Conservation (phyloP, 1,139 yeast species). For the Petasospora rhodanensis region DNA sequence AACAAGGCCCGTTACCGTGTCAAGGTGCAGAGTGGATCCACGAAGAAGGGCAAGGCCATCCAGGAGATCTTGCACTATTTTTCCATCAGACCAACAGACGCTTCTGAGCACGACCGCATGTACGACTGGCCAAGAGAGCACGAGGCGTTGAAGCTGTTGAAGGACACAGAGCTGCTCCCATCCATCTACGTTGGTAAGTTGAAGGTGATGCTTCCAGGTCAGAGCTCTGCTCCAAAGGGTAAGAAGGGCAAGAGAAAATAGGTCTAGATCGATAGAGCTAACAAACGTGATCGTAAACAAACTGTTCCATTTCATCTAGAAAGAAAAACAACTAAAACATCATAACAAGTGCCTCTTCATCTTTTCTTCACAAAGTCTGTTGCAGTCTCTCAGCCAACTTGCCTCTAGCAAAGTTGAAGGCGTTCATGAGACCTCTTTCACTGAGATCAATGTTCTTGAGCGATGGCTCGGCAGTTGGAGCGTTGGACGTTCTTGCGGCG, state of each 20-base stretch:
- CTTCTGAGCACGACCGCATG: conserved; percentile 44
- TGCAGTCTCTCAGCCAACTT: conserved; percentile 83
- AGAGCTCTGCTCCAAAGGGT: conserved; percentile 17
- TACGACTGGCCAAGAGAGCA: conserved; percentile 71
- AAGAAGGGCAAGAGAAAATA: conserved; percentile 12
- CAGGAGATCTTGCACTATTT: conserved; percentile 63
- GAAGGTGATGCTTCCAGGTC: conserved; percentile 39
- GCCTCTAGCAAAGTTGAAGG: conserved; percentile 86
- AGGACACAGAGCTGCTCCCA: conserved; percentile 50
- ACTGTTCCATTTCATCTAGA: too few relatives aligned
- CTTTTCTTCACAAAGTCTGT: conserved; percentile 50
- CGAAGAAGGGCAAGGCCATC: conserved; percentile 85
- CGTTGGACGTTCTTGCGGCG: conserved; percentile 82
- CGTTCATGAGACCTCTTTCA: conserved; percentile 84
- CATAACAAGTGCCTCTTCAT: too few relatives aligned
- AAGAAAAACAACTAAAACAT: conserved; percentile 1
- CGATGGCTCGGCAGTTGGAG: conserved; percentile 60
- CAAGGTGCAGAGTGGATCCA: conserved; percentile 80
- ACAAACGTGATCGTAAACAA: too few relatives aligned
- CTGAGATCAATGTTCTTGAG: conserved; percentile 70
- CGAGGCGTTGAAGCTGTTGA: conserved; percentile 50
- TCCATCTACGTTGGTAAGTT: conserved; percentile 49
- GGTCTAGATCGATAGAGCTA: background rate
- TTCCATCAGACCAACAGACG: conserved; percentile 51
- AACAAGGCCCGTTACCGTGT: conserved; percentile 75